phyloP scores from a whole-genome alignment of 2,329 filamentous ascomycete species.

The Aspergillus pseudoterreus region DNA sequence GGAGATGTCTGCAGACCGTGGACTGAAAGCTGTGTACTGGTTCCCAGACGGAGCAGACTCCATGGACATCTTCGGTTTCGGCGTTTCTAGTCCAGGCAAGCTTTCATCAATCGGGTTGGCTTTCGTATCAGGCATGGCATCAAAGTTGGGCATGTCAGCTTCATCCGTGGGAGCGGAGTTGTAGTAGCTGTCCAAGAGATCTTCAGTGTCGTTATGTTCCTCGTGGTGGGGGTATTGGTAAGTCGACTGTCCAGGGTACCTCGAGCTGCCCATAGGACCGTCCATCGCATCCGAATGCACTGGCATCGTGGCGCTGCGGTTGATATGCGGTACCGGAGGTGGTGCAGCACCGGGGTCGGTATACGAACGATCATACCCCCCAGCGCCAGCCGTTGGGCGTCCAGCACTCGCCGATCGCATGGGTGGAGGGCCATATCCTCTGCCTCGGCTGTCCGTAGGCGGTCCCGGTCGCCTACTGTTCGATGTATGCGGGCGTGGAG shows the following conservation, averaged over 20 bases:
- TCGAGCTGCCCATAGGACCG: constrained; percentile 16
- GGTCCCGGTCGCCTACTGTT: constrained; percentile 31
- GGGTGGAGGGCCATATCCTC: constrained; percentile 22
- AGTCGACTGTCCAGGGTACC: constrained; percentile 33
- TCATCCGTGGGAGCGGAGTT: constrained; percentile 47
- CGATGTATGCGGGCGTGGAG: constrained; percentile 38
- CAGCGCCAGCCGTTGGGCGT: constrained; percentile 12
- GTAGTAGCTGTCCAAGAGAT: constrained; percentile 51
- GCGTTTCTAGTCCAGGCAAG: constrained; percentile 31
- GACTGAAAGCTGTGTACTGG: constrained; percentile 37
- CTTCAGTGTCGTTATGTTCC: constrained; percentile 28
- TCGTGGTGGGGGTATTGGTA: constrained; percentile 25
- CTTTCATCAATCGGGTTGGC: constrained; percentile 30
- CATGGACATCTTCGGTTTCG: constrained; percentile 22
- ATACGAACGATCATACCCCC: constrained; percentile 23
- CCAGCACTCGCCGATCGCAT: constrained; percentile 25
- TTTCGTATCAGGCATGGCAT: constrained; percentile 46
- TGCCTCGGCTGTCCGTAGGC: constrained; percentile 17
- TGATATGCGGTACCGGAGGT: constrained; percentile 26
- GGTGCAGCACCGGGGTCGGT: constrained; percentile 23
- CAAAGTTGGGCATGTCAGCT: constrained; percentile 62
- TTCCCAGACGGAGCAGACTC: constrained; percentile 17
- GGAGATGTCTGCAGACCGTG: constrained; percentile 24
- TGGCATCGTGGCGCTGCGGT: constrained; percentile 39
- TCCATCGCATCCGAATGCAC: constrained; percentile 13